A percentile compares a stretch with the other conserved stretches of the same genome.
These are phyloP conservation scores for Sphenostylis stenocarpa DNA, from an alignment of 306 rosid species.

Conservation along the genomic window DNA sequence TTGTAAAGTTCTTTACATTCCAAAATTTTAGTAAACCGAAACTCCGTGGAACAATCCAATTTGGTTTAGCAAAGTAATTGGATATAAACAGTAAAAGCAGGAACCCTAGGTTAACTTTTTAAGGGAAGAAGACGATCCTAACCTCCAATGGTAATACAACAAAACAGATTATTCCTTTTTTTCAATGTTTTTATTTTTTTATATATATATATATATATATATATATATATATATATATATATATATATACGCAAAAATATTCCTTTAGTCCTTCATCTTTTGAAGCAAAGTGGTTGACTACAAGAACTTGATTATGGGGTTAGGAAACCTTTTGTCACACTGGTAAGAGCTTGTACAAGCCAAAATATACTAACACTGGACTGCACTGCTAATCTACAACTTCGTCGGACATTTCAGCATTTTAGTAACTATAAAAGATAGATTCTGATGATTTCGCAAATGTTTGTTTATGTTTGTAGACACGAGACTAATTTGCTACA, in stretches of 20 bases:
- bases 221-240: too few relatives aligned
- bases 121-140: too few relatives aligned
- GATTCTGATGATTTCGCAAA: not conserved
- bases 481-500: not conserved
- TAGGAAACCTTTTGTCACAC: not conserved
- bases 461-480: too few relatives aligned
- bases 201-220: too few relatives aligned
- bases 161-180: too few relatives aligned
- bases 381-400: not conserved
- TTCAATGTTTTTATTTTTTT: too few relatives aligned
- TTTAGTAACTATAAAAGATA: not conserved
- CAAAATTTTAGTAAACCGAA: too few relatives aligned
- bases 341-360: not conserved
- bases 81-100: not conserved
- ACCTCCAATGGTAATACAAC: too few relatives aligned
- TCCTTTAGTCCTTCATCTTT: not conserved
- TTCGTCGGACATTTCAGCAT: not conserved
- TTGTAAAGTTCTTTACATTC: too few relatives aligned
- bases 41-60: too few relatives aligned
- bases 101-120: not conserved
- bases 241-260: not conserved
- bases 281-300: not conserved
- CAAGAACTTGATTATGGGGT: not conserved
- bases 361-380: not conserved
- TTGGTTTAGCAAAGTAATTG: not conserved